Percentiles rank a stretch among this genome's conserved stretches.
Conservation (phyloP, 768 basidiomycete species). For the Macrolepiota dolichaula region DNA sequence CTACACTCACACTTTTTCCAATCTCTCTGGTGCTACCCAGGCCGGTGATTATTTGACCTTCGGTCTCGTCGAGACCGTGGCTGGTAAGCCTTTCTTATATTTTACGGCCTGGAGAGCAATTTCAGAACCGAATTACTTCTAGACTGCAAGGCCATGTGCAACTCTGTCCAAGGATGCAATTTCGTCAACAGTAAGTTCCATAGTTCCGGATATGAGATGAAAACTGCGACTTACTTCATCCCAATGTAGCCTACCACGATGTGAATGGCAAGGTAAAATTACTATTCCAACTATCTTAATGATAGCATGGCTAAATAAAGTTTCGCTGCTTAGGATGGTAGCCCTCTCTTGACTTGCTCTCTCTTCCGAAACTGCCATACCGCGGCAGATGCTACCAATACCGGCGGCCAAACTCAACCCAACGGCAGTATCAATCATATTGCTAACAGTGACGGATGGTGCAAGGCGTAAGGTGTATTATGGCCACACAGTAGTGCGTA, state of each 20-base stretch:
- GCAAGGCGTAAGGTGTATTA: constrained; percentile 22
- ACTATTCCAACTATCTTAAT: background rate
- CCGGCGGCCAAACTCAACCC: constrained; percentile 40
- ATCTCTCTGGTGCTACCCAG: constrained; percentile 40
- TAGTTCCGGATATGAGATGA: background rate
- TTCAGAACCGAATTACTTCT: background rate
- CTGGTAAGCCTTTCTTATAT: constrained; percentile 22
- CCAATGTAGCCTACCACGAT: background rate
- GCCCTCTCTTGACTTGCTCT: constrained; percentile 40
- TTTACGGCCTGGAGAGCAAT: background rate
- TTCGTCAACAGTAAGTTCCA: constrained; percentile 39
- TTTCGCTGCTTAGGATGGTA: constrained; percentile 29
- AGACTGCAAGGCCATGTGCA: constrained; percentile 46
- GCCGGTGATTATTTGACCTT: constrained; percentile 38
- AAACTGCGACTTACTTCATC: background rate
- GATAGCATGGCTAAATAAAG: background rate
- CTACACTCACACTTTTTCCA: constrained; percentile 36
- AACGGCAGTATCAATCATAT: constrained; percentile 39
- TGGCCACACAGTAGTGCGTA: too few relatives aligned
- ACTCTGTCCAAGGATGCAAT: constrained; percentile 32
- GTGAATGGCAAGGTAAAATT: constrained; percentile 9
- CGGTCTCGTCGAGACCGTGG: constrained; percentile 41
- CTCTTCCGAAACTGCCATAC: constrained; percentile 36
- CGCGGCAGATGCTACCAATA: constrained; percentile 34
- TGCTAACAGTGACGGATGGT: constrained; percentile 37